phyloP scores from a whole-genome alignment of 139 green algal species.

The Picochlorum sp. region DNA sequence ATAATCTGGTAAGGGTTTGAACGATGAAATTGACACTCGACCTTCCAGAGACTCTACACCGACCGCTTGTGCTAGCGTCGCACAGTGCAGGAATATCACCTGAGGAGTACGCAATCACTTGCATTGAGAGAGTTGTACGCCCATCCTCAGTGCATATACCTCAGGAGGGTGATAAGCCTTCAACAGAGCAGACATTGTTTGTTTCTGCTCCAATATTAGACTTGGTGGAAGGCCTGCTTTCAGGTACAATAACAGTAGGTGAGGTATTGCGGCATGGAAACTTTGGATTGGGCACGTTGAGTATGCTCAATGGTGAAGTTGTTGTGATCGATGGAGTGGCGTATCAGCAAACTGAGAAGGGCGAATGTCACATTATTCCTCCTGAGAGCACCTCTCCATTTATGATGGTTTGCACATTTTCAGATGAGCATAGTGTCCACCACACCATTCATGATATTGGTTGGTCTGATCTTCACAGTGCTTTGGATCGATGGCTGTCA shows the following conservation, averaged over 20 bases:
- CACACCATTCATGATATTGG: neutral
- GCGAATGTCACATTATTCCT: neutral
- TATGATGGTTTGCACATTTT: conserved; percentile 1
- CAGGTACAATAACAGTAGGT: neutral
- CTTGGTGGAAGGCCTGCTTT: neutral
- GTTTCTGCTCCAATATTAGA: too few relatives aligned
- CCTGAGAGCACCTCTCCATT: neutral
- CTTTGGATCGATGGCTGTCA: neutral
- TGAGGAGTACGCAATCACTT: too few relatives aligned
- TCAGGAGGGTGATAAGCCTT: too few relatives aligned
- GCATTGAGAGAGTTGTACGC: too few relatives aligned
- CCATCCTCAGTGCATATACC: too few relatives aligned
- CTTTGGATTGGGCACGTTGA: neutral
- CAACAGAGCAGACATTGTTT: too few relatives aligned
- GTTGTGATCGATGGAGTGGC: neutral
- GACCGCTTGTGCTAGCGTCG: too few relatives aligned
- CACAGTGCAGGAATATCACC: too few relatives aligned
- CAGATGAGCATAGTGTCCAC: too few relatives aligned
- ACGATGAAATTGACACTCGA: too few relatives aligned
- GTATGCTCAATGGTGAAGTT: neutral
- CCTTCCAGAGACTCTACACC: too few relatives aligned
- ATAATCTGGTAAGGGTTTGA: too few relatives aligned
- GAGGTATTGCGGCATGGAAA: neutral
- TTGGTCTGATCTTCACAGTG: neutral
- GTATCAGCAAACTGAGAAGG: neutral